phyloP scores from a whole-genome alignment of 2,329 filamentous ascomycete genomes.

The Penicillium concentricum region DNA sequence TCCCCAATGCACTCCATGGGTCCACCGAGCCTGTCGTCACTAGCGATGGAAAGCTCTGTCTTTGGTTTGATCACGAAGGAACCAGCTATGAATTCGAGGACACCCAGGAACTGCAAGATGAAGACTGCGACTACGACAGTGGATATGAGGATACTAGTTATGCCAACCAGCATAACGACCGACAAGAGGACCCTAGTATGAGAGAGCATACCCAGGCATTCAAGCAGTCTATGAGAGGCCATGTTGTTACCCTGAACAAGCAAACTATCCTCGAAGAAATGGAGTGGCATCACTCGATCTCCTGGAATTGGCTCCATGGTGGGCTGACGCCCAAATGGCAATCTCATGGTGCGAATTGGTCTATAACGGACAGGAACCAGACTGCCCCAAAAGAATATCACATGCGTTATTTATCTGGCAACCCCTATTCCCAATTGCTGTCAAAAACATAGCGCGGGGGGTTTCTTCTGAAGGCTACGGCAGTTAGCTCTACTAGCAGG shows the following conservation, averaged over 20 bases:
- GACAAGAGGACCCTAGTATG: not conserved
- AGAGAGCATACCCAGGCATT: not conserved
- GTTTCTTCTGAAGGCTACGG: not conserved
- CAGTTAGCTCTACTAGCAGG: not conserved
- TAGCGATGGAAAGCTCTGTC: not conserved
- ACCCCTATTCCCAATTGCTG: not conserved
- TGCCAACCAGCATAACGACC: not conserved
- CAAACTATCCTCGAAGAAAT: conserved; percentile 17
- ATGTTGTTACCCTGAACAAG: conserved; percentile 20
- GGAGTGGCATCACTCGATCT: conserved; percentile 14
- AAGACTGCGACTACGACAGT: not conserved
- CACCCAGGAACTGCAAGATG: not conserved
- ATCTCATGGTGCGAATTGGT: not conserved
- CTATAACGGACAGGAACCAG: not conserved
- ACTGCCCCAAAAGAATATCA: not conserved
- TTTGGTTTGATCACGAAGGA: not conserved
- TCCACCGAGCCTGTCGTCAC: not conserved
- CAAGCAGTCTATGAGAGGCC: not conserved
- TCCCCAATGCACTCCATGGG: not conserved
- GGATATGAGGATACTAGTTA: not conserved
- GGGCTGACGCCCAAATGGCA: conserved; percentile 10
- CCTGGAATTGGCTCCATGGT: conserved; percentile 5
- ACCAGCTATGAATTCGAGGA: not conserved
- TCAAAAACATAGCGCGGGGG: not conserved
- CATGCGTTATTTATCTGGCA: not conserved